These are phyloP conservation scores for Auricularia heimuer DNA, from an alignment of 768 basidiomycete species.

Conservation along the genomic window DNA sequence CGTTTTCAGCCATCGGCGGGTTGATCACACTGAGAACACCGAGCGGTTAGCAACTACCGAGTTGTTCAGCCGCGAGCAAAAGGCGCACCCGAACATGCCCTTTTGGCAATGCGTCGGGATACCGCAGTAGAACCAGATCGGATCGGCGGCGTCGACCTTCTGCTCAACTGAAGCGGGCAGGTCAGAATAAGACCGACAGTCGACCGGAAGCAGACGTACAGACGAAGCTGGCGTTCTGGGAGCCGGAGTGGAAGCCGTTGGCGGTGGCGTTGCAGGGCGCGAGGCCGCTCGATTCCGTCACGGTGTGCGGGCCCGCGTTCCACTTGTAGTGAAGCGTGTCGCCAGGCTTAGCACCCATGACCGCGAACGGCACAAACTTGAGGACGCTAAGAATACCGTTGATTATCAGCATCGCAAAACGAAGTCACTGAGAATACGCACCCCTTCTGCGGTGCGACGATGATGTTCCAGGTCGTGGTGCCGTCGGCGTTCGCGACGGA, in stretches of 20 bases:
- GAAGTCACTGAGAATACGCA: slow-evolving; percentile 3
- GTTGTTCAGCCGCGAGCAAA: slow-evolving; percentile 5
- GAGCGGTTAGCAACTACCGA: slow-evolving; percentile 38
- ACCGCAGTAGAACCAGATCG: slow-evolving; percentile 69
- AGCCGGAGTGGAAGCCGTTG: slow-evolving; percentile 52
- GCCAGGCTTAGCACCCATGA: slow-evolving; percentile 59
- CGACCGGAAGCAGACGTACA: background rate
- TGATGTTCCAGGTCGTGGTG: slow-evolving; percentile 62
- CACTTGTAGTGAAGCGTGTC: slow-evolving; percentile 71
- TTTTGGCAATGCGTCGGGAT: slow-evolving; percentile 63
- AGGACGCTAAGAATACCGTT: slow-evolving; percentile 32
- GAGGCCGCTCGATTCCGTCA: slow-evolving; percentile 65
- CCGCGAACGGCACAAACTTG: slow-evolving; percentile 63
- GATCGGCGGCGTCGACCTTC: slow-evolving; percentile 61
- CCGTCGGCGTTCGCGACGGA: background rate
- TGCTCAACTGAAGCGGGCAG: slow-evolving; percentile 39
- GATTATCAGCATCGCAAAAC: background rate
- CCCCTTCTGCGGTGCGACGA: slow-evolving; percentile 69
- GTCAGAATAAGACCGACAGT: background rate
- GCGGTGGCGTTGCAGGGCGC: slow-evolving; percentile 63
- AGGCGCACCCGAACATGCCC: slow-evolving; percentile 65
- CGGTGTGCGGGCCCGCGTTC: slow-evolving; percentile 73
- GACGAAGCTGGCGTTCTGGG: slow-evolving; percentile 50
- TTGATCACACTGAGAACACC: slow-evolving; percentile 24
- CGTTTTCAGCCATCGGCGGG: slow-evolving; percentile 28